Evolutionary conservation across 768 basidiomycete genomes (phyloP).

Genomic region (Podaxis rugospora): DNA sequence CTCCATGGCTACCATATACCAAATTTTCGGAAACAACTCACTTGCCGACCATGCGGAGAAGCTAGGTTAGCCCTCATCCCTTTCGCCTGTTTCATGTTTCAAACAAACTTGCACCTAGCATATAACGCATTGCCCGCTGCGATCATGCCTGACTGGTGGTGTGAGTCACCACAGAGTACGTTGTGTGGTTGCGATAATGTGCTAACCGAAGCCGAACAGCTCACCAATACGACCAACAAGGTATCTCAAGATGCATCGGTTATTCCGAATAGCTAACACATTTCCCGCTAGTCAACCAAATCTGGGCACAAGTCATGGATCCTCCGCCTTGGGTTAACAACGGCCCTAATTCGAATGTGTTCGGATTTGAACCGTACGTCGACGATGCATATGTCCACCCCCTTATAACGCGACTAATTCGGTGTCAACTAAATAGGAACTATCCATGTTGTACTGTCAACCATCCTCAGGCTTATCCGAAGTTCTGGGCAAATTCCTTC

Average conservation of each 20-base stretch:
- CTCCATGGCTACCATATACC: constrained; percentile 36
- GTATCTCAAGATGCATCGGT: constrained; percentile 14
- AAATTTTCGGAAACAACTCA: constrained; percentile 37
- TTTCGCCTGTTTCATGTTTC: not conserved
- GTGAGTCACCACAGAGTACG: constrained; percentile 15
- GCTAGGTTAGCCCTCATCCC: constrained; percentile 21
- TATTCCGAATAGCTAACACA: not conserved
- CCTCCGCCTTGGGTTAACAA: constrained; percentile 35
- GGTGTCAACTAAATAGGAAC: constrained; percentile 21
- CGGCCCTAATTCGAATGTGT: constrained; percentile 35
- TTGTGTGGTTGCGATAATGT: not conserved
- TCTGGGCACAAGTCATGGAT: constrained; percentile 36
- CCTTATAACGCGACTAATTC: too few species aligned
- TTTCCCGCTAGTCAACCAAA: constrained; percentile 30
- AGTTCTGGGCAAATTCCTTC: constrained; percentile 40
- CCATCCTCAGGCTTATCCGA: constrained; percentile 36
- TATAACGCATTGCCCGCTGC: constrained; percentile 38
- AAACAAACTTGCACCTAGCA: constrained; percentile 18
- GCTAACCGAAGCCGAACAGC: constrained; percentile 17
- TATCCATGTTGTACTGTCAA: constrained; percentile 42
- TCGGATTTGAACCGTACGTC: constrained; percentile 38
- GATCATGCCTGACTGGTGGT: constrained; percentile 34
- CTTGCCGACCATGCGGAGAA: constrained; percentile 36
- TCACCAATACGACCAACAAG: constrained; percentile 41
- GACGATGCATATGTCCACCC: not conserved